Evolutionary conservation across 345 rosid species (phyloP).

Genomic region (Eucalyptus regnans): DNA sequence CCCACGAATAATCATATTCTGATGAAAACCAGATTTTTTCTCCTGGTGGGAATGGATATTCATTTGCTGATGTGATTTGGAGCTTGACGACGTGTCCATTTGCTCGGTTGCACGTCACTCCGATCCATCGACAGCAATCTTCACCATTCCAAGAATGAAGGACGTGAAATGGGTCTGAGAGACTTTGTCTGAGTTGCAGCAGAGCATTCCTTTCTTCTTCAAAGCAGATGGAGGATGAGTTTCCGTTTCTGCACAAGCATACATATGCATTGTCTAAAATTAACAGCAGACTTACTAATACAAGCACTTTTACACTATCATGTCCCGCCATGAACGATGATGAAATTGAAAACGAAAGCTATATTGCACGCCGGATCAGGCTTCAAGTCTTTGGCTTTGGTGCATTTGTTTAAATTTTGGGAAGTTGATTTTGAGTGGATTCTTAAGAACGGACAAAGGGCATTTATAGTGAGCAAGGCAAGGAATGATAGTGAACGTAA

Average conservation of each 20-base stretch:
- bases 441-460: neutral
- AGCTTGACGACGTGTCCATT: neutral
- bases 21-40: too few species aligned
- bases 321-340: neutral
- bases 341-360: neutral
- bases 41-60: fast-evolving
- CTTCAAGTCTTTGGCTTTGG: neutral
- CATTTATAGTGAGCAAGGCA: neutral
- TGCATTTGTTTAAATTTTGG: neutral
- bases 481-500: neutral
- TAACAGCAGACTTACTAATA: neutral
- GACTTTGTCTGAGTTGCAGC: neutral
- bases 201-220: neutral
- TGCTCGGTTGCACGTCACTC: neutral
- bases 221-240: neutral
- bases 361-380: fast-evolving
- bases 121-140: neutral
- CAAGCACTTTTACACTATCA: neutral
- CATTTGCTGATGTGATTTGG: neutral
- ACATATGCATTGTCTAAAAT: neutral
- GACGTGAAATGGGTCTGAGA: neutral
- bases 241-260: neutral
- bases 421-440: neutral
- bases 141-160: neutral
- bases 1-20: too few species aligned